phyloP scores from a whole-genome alignment of 192 early-diverging fungal genomes.

The Endogone sp. region DNA sequence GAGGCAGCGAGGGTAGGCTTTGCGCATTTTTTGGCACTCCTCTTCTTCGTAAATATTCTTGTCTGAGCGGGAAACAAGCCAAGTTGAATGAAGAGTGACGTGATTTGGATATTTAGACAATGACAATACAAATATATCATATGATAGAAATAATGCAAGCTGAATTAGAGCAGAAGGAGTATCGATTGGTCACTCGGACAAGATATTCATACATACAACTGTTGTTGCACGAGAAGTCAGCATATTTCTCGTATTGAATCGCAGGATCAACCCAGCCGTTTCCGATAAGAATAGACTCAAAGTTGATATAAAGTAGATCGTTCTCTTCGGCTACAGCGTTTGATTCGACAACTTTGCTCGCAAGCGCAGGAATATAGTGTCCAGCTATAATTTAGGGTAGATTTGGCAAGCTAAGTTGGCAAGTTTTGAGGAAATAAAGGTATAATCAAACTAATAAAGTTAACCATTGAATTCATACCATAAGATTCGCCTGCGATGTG shows the following conservation, averaged over 20 bases:
- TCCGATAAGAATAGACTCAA: constrained; percentile 79
- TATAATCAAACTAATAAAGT: background rate
- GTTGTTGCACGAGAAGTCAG: constrained; percentile 67
- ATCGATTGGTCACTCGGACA: too few relatives aligned
- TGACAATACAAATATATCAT: constrained; percentile 8
- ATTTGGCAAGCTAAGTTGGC: too few relatives aligned
- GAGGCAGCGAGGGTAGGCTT: constrained; percentile 69
- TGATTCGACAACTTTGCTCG: constrained; percentile 68
- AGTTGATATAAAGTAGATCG: constrained; percentile 50
- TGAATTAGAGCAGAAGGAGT: too few relatives aligned
- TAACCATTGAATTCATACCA: constrained; percentile 30
- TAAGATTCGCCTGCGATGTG: constrained; percentile 85
- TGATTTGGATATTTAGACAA: background rate
- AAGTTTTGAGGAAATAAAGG: background rate
- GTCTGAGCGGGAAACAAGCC: constrained; percentile 51
- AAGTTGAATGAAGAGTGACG: background rate
- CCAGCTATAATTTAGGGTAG: constrained; percentile 66
- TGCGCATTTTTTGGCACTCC: constrained; percentile 72
- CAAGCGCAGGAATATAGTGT: constrained; percentile 93
- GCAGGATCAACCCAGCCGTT: constrained; percentile 91
- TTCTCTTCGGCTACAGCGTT: constrained; percentile 53
- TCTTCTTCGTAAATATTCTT: constrained; percentile 70
- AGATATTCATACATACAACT: background rate
- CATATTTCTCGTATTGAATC: constrained; percentile 87
- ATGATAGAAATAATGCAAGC: too few relatives aligned